Evolutionary conservation across 2,329 filamentous ascomycete genomes (phyloP), one percentile per base, ranked within the genome.

Genomic region (Thelonectria discophora): DNA sequence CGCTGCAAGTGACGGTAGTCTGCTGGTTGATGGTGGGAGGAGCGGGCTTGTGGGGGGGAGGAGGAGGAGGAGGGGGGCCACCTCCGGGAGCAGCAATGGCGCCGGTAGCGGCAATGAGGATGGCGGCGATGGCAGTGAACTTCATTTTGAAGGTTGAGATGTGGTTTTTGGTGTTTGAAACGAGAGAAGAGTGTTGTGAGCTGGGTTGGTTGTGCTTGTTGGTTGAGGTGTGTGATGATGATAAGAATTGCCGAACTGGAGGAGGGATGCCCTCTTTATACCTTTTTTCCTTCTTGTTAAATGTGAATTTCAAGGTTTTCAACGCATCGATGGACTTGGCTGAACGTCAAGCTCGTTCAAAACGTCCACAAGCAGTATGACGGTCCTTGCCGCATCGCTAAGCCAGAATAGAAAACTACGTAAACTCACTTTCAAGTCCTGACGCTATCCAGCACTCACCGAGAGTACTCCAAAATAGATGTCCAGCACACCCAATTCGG

Each of bases 71-170:
- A 27, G 30, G n/a, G 5, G 7, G 3, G 32, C 37, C 32, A 34
- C n/a, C n/a, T n/a, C n/a, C n/a, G n/a, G 65, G 63, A 37, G 64
- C 15, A 47, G 65, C 65, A 11, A 66, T 1, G 9, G 50, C 58
- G 42, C 65, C 64, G 1, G 58, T 47, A 15, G 46, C 58, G 34
- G 60, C 34, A 34, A 61, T 24, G 17, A 65, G 13, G 37, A 67
- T 9, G 42, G 47, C 32, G 37, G 65, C 1, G 48, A 55, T 32
- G 55, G 60, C 15, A 34, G 54, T 21, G 48, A 65, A 40, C 40
- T 67, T 43, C 65, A 68, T 68, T 13, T 67, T 64, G 55, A 24
- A n/a, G 37, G 57, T 65, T 60, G 46, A 5, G 39, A 46, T 49
- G 12, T 7, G 18, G 12, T 24, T 46, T 49, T 51, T n/a, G 18